phyloP scores from a whole-genome alignment of 768 basidiomycete genomes.

The Tylopilus felleus region DNA sequence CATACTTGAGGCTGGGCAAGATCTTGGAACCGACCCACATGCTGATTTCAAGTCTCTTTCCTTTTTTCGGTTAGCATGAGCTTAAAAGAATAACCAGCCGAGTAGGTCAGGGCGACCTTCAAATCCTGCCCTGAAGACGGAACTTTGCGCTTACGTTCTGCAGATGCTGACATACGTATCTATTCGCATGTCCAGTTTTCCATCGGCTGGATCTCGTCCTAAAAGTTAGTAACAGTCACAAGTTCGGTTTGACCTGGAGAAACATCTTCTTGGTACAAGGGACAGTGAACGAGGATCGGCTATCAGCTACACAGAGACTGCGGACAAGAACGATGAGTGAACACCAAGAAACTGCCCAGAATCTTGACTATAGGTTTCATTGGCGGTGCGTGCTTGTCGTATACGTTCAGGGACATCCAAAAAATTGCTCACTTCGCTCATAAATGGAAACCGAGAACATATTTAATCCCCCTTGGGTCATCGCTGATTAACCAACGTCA shows the following conservation, averaged over 20 bases:
- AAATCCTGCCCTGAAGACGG: no score
- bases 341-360: neutral
- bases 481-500: neutral
- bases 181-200: no score
- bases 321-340: neutral
- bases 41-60: no score
- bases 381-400: conserved; percentile 1
- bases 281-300: neutral
- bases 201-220: neutral
- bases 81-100: no score
- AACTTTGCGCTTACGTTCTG: no score
- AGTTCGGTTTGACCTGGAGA: neutral
- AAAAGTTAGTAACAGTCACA: no score
- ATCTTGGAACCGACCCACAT: no score
- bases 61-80: no score
- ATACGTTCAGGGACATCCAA: neutral
- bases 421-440: neutral
- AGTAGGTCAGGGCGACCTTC: no score
- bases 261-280: neutral
- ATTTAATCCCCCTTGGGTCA: conserved; percentile 6
- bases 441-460: neutral
- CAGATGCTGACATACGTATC: no score
- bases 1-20: no score
- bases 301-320: neutral
- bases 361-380: neutral